Base-by-base conservation (phyloP, 169 alveolate genomes). In the Cryptosporidium sp. region DNA sequence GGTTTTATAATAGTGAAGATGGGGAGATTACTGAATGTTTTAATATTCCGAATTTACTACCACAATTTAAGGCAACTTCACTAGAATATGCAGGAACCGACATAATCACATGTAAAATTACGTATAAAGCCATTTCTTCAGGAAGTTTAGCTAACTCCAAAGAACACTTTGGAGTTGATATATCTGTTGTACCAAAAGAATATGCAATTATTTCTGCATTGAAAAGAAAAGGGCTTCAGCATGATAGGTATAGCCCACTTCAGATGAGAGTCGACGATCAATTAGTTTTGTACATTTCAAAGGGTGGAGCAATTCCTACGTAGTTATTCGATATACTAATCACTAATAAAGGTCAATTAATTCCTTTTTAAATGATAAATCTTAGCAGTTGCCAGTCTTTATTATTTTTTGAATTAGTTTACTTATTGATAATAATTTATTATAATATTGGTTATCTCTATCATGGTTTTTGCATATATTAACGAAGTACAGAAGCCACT, bases 201-300 rank as follows among this genome's bases (percentile, higher is more conserved):
- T 80, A 39, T 80, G 75, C 89, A 21, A 62, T 80, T 26, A 80
- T 80, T 26, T 80, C 80, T 23, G 80, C 89, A 33, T 55, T 80
- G 45, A 80, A 80, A 33, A 59, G 89, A 31, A 80, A 41, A 18
- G 89, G 89, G 31, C 74, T 80, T 18, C 89, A 80, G 43, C 89
- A 80, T 52, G 89, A 80, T 58, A 62, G 89, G 37, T 80, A 80
- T 48, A 80, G 89, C 31, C 89, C 89, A 62, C 68, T 80, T 35
- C 89, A 80, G 62, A 26, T 80, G 35, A 59, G 89, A 12, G 75
- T 80, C 41, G 89, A 67, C 9, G 89, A 80, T 50, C 73, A 59
- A 58, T 21, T 80, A 45, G 50, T 80, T 80, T 33, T 80, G n/a
- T 80, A 80, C 65, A 80, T 80, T 43, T 62, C 89, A 6, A 80